Evolutionary conservation across 78 protist species (phyloP), one percentile per base, ranked within the genome.

Genomic region (Guillardia theta): DNA sequence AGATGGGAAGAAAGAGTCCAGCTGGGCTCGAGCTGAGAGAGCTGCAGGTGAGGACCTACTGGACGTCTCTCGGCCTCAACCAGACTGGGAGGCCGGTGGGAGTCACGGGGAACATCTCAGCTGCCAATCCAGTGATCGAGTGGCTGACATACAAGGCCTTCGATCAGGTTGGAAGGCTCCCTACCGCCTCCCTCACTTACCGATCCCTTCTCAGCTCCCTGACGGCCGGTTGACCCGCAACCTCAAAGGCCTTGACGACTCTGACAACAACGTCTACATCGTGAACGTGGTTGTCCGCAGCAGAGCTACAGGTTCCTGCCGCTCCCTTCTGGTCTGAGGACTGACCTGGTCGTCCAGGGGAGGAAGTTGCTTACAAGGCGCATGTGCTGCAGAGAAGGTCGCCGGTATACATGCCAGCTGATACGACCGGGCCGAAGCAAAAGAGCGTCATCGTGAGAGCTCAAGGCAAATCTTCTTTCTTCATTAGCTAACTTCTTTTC

Each of bases 1-100:
- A n/a, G n/a, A n/a, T n/a, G n/a, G n/a, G n/a, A n/a, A n/a, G n/a
- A n/a, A n/a, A n/a, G n/a, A n/a, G n/a, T n/a, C n/a, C n/a, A n/a
- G n/a, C n/a, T n/a, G n/a, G n/a, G n/a, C n/a, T n/a, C n/a, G n/a
- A n/a, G n/a, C n/a, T n/a, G n/a, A n/a, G n/a, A n/a, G n/a, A n/a
- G n/a, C n/a, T n/a, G n/a, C n/a, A n/a, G n/a, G n/a, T n/a, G n/a
- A 46, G 90, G 53, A 78, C 18, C 90, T 78, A 43, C 90, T 78
- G 90, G 90, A 78, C 90, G 37, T 3, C 8, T 18, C 44, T 45
- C 90, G 90, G 90, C 45, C 19, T 78, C 44, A 24, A 58, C 39
- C 70, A 30, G 39, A 58, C 39, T n/a, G n/a, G 70, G 27, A 58
- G 39, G 21, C 70, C 70, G 70, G 70, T 58, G 39, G 3, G 70